phyloP scores from a whole-genome alignment of 345 rosid species.

The Rhodamnia rubescens region DNA sequence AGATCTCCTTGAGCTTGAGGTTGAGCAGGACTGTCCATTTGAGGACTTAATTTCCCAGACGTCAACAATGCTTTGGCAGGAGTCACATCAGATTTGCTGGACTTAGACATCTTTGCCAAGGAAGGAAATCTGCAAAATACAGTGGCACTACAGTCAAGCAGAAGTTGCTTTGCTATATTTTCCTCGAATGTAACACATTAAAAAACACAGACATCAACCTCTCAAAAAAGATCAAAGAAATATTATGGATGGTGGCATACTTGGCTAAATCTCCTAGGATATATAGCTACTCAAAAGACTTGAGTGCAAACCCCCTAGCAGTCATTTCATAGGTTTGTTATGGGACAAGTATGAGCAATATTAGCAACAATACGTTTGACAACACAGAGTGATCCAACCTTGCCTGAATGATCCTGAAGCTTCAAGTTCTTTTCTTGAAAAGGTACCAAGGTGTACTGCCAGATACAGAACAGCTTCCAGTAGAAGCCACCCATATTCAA shows the following conservation, averaged over 20 bases:
- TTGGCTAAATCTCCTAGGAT: not conserved
- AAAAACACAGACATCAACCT: not conserved
- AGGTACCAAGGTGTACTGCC: not conserved
- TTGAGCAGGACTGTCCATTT: constrained; percentile 26
- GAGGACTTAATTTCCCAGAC: constrained; percentile 40
- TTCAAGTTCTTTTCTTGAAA: not conserved
- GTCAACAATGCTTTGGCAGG: constrained; percentile 56
- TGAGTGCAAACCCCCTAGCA: not conserved
- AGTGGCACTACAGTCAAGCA: constrained; percentile 1
- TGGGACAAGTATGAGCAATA: not conserved
- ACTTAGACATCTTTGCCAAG: constrained; percentile 41
- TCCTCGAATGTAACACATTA: not conserved
- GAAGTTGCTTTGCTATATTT: not conserved
- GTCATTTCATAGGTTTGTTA: not conserved
- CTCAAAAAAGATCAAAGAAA: not conserved
- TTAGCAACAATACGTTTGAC: not conserved
- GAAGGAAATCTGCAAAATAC: constrained; percentile 59
- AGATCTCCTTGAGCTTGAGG: constrained; percentile 37
- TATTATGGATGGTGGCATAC: not conserved
- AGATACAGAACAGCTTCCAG: not conserved
- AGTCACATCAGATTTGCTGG: constrained; percentile 41
- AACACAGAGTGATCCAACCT: not conserved
- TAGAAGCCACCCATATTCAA: not conserved
- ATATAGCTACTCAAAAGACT: not conserved
- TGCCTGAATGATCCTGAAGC: not conserved